phyloP scores from a whole-genome alignment of 345 rosid genomes.

The Gynandropsis gynandra region DNA sequence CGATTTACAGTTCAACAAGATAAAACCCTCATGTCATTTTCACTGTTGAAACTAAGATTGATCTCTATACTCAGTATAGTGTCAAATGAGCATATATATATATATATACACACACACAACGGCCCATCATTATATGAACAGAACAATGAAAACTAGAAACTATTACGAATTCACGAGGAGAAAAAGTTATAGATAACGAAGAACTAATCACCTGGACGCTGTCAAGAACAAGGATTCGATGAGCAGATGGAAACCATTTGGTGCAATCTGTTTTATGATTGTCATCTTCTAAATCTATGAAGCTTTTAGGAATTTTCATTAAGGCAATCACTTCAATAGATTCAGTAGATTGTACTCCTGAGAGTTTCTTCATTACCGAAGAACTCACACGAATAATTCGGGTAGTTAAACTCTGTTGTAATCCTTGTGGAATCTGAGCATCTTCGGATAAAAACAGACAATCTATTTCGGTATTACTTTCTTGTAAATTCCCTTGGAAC shows the following conservation, averaged over 20 bases:
- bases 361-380: slow-evolving; percentile 72
- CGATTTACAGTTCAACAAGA: no score
- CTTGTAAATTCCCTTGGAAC: slow-evolving; percentile 37
- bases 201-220: slow-evolving; percentile 55
- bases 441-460: slow-evolving; percentile 59
- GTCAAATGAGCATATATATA: no score
- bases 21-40: no score
- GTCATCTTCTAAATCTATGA: slow-evolving; percentile 34
- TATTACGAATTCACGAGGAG: slow-evolving; percentile 1
- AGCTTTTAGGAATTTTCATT: slow-evolving; percentile 63
- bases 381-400: slow-evolving; percentile 46
- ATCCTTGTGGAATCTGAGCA: slow-evolving; percentile 43
- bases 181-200: slow-evolving; percentile 5
- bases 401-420: slow-evolving; percentile 32
- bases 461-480: slow-evolving; percentile 35
- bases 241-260: slow-evolving; percentile 56
- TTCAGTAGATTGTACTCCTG: slow-evolving; percentile 68
- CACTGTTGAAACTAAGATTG: no score
- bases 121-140: no score
- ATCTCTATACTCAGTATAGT: no score
- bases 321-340: slow-evolving; percentile 73
- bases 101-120: no score
- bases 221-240: slow-evolving; percentile 77
- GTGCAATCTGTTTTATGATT: slow-evolving; percentile 22
- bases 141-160: background rate